Evolutionary conservation across 73 alveolate species (phyloP).

Genomic region (Urostyla sp.): DNA sequence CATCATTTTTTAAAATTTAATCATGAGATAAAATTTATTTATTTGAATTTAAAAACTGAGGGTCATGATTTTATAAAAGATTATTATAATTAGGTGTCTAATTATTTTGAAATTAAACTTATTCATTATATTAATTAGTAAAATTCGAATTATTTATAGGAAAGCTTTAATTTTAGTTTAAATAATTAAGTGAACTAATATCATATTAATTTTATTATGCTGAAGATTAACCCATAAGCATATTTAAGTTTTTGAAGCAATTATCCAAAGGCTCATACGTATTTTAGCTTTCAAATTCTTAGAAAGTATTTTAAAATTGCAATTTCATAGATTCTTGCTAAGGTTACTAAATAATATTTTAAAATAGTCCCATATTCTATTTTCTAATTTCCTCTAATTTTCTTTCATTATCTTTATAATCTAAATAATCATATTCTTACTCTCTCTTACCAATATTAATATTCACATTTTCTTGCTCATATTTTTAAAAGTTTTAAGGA

Average conservation of each 20-base stretch:
- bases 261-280: conserved; percentile 8
- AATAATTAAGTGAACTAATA: conserved; percentile 5
- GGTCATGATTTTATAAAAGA: background rate
- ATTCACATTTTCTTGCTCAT: background rate
- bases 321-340: background rate
- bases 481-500: background rate
- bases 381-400: conserved; percentile 17
- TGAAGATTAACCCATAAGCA: background rate
- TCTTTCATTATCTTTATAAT: conserved; percentile 40
- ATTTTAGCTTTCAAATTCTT: background rate
- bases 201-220: background rate
- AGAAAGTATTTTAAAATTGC: background rate
- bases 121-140: conserved; percentile 8
- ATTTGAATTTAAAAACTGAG: too few relatives aligned
- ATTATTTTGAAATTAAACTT: conserved; percentile 5
- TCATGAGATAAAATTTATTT: too few relatives aligned
- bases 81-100: background rate
- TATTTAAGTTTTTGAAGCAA: conserved; percentile 27
- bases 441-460: too few relatives aligned
- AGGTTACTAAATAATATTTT: background rate
- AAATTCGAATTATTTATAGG: conserved; percentile 3
- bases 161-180: conserved; percentile 28
- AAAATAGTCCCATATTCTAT: conserved; percentile 22
- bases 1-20: too few relatives aligned
- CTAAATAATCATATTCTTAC: conserved; percentile 38